These are phyloP conservation scores for Cordia subcordata DNA, from an alignment of 257 asterid genomes.

Conservation along the genomic window DNA sequence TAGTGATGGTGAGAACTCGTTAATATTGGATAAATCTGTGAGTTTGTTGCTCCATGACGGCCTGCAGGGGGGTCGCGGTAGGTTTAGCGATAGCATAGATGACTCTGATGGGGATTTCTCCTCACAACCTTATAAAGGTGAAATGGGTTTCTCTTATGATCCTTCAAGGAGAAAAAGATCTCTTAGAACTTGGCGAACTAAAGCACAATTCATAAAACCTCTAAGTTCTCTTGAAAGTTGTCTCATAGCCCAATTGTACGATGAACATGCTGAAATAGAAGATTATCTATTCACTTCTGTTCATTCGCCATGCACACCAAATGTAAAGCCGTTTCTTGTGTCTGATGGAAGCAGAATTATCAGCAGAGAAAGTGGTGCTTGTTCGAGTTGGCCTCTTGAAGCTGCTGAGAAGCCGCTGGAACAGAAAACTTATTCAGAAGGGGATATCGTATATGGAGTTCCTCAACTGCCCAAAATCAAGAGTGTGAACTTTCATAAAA, in stretches of 20 bases:
- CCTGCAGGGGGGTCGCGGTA: conserved; percentile 22
- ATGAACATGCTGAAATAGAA: conserved; percentile 41
- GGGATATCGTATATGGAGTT: conserved; percentile 34
- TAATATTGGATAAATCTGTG: conserved; percentile 13
- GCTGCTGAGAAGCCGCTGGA: conserved; percentile 16
- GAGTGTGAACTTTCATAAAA: conserved; percentile 22
- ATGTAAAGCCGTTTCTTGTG: conserved; percentile 46
- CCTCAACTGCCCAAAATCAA: conserved; percentile 48
- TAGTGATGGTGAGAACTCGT: conserved; percentile 21
- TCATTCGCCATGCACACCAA: conserved; percentile 29
- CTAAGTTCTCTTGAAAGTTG: conserved; percentile 73
- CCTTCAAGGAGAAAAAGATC: conserved; percentile 38
- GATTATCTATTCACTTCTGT: conserved; percentile 30
- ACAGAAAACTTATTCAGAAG: conserved; percentile 16
- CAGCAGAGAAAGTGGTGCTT: conserved; percentile 29
- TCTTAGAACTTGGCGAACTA: conserved; percentile 45
- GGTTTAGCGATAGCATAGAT: conserved; percentile 21
- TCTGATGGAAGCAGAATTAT: conserved; percentile 55
- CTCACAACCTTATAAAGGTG: conserved; percentile 33
- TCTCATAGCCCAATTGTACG: conserved; percentile 74
- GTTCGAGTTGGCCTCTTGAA: conserved; percentile 18
- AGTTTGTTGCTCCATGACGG: conserved; percentile 19
- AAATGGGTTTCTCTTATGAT: conserved; percentile 35
- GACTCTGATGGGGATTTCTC: conserved; percentile 25
- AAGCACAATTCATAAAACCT: conserved; percentile 38